Evolutionary conservation across 2,329 filamentous ascomycete genomes (phyloP).

Genomic region (Cordyceps pruinosa): DNA sequence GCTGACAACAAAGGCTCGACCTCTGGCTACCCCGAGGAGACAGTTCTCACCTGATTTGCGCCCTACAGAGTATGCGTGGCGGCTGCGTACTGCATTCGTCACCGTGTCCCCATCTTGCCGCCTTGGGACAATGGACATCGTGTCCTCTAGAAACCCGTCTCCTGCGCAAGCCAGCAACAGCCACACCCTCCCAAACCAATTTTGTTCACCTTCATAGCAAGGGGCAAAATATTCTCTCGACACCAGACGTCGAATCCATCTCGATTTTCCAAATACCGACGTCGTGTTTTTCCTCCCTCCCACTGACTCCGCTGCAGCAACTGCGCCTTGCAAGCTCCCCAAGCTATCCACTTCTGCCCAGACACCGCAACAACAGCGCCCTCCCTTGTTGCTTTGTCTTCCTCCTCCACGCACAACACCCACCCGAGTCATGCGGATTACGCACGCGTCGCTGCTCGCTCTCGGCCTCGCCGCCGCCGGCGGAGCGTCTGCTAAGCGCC

Average conservation of each 20-base stretch:
- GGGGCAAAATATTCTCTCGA: neutral
- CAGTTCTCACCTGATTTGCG: neutral
- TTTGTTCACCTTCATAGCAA: neutral
- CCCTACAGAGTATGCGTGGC: neutral
- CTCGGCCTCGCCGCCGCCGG: constrained; percentile 21
- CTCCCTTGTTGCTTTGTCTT: too few relatives aligned
- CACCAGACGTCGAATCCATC: too few relatives aligned
- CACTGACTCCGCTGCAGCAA: too few relatives aligned
- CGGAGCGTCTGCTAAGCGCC: constrained; percentile 20
- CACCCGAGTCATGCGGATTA: constrained; percentile 23
- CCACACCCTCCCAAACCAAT: neutral
- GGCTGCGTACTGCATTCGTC: neutral
- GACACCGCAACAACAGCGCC: too few relatives aligned
- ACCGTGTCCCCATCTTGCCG: neutral
- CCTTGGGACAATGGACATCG: constrained; percentile 18
- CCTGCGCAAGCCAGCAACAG: neutral
- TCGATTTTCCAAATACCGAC: too few relatives aligned
- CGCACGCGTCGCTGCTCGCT: constrained; percentile 17
- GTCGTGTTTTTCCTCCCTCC: too few relatives aligned
- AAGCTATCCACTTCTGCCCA: too few relatives aligned
- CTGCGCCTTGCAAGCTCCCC: too few relatives aligned
- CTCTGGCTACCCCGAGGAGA: neutral
- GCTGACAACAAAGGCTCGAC: neutral
- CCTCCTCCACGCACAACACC: neutral
- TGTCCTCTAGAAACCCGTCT: constrained; percentile 16